phyloP scores from a whole-genome alignment of 2,329 filamentous ascomycete genomes.

The Talaromyces sp. region DNA sequence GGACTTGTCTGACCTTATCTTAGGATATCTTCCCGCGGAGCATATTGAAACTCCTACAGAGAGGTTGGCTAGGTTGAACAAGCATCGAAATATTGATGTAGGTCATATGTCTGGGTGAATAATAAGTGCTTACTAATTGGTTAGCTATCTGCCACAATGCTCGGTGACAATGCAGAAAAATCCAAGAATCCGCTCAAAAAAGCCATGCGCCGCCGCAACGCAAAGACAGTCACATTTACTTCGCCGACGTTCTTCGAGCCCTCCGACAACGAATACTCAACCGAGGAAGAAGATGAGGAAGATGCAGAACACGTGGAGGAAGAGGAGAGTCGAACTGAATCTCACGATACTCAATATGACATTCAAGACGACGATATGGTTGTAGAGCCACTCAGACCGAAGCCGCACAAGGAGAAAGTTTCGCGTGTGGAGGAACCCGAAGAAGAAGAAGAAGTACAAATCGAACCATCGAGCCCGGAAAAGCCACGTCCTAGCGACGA shows the following conservation, averaged over 20 bases:
- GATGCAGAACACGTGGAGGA: slow-evolving; percentile 51
- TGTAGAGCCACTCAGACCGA: slow-evolving; percentile 47
- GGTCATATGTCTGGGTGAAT: slow-evolving; percentile 35
- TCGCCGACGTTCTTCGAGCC: slow-evolving; percentile 85
- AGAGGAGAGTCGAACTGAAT: slow-evolving; percentile 37
- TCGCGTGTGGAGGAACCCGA: slow-evolving; percentile 27
- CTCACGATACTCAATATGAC: slow-evolving; percentile 33
- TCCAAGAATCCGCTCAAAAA: slow-evolving; percentile 79
- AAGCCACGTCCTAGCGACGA: slow-evolving; percentile 63
- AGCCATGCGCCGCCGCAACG: slow-evolving; percentile 75
- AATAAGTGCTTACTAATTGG: background rate
- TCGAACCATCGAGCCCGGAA: slow-evolving; percentile 37
- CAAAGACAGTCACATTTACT: slow-evolving; percentile 83
- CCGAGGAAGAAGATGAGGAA: slow-evolving; percentile 62
- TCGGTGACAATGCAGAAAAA: slow-evolving; percentile 73
- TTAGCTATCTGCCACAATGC: slow-evolving; percentile 68
- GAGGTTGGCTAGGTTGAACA: slow-evolving; percentile 87
- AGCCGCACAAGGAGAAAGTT: slow-evolving; percentile 39
- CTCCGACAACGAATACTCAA: slow-evolving; percentile 81
- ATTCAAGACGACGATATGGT: slow-evolving; percentile 40
- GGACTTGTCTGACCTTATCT: background rate
- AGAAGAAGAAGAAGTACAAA: slow-evolving; percentile 30
- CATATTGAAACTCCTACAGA: slow-evolving; percentile 98
- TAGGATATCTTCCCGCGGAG: slow-evolving; percentile 93
- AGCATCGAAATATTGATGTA: slow-evolving; percentile 97